phyloP scores from a whole-genome alignment of 75 land plant species.

The Adiantum capillusveneris region DNA sequence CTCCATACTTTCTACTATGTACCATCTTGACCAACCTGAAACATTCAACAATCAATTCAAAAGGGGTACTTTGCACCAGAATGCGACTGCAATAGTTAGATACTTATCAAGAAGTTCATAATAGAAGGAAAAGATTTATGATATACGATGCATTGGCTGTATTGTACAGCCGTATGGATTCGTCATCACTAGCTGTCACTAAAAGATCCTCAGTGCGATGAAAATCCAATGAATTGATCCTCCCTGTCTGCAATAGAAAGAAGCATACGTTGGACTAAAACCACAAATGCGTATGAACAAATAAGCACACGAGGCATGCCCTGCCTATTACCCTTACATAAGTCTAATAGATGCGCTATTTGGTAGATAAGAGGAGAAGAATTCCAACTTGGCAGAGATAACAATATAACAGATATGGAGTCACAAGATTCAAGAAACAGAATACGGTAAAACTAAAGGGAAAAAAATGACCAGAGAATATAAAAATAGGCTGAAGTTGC shows the following conservation, averaged over 20 bases:
- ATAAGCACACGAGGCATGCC: no score
- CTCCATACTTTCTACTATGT: slow-evolving; percentile 88
- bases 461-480: no score
- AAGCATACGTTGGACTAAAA: no score
- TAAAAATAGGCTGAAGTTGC: no score
- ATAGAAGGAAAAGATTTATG: background rate
- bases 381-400: no score
- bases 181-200: slow-evolving; percentile 88
- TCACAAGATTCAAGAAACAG: no score
- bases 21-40: slow-evolving; percentile 73
- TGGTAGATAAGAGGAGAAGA: no score
- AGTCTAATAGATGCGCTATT: no score
- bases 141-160: slow-evolving; percentile 90
- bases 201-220: slow-evolving; percentile 94
- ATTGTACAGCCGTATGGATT: slow-evolving; percentile 88
- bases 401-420: no score
- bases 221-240: slow-evolving; percentile 82
- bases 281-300: no score
- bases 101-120: background rate
- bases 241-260: slow-evolving; percentile 54
- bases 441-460: no score
- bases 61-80: background rate
- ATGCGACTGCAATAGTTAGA: background rate
- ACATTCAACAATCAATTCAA: background rate
- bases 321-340: no score